Evolutionary conservation across 192 early-diverging fungal genomes (phyloP).

Genomic region (Backusella circina): DNA sequence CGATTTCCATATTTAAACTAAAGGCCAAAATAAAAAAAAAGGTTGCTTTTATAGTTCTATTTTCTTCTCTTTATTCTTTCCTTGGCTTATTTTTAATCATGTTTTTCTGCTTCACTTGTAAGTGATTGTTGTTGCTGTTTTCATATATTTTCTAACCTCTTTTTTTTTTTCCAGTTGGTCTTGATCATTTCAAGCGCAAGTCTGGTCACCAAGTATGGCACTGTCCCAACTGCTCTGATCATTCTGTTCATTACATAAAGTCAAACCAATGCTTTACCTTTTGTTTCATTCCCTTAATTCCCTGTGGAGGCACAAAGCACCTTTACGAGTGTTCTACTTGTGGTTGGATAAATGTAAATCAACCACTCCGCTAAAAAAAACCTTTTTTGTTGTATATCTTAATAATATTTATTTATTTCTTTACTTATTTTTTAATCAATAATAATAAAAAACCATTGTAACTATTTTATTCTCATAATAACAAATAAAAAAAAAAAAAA

Average conservation of each 20-base stretch:
- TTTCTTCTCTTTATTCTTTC: background rate
- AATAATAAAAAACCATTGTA: background rate
- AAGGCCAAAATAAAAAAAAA: background rate
- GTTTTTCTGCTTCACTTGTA: constrained; percentile 38
- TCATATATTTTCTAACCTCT: background rate
- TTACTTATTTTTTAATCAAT: background rate
- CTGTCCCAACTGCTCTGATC: constrained; percentile 32
- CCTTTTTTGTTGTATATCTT: background rate
- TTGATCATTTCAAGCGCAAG: constrained; percentile 28
- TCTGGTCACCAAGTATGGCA: constrained; percentile 17
- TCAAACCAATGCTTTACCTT: constrained; percentile 37
- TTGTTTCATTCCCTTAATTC: constrained; percentile 38
- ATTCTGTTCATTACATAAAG: constrained; percentile 25
- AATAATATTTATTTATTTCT: no score
- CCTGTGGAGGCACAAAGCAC: constrained; percentile 25
- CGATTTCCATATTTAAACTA: background rate
- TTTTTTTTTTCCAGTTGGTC: constrained; percentile 24
- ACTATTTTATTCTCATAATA: background rate
- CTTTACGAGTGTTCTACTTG: constrained; percentile 37
- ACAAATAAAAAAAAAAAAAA: background rate
- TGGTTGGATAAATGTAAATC: constrained; percentile 35
- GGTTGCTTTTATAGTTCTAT: background rate
- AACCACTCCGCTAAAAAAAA: constrained; percentile 19
- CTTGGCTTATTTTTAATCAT: constrained; percentile 7
- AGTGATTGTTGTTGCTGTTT: background rate